Evolutionary conservation across 345 rosid species (phyloP).

Genomic region (Eucalyptus tenuipes): DNA sequence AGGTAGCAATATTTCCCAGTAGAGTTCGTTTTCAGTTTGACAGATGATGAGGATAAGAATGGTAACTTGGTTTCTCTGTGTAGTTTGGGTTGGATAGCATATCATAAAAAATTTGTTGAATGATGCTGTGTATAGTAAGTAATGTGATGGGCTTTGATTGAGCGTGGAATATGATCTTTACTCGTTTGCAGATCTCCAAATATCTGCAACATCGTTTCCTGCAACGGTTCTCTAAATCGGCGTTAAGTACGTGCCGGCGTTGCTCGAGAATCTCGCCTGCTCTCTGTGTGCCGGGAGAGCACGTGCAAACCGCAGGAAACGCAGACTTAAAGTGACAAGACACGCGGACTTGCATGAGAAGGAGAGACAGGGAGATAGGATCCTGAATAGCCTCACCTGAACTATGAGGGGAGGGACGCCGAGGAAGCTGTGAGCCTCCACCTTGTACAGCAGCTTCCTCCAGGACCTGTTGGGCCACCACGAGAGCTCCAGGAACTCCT

Average conservation of each 20-base stretch:
- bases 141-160: neutral
- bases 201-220: neutral
- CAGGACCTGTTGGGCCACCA: conserved; percentile 69
- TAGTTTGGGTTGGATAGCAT: neutral
- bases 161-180: neutral
- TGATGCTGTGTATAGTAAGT: neutral
- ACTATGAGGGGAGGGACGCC: conserved; percentile 83
- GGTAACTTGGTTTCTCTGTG: neutral
- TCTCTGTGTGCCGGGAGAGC: neutral
- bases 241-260: neutral
- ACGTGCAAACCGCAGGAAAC: neutral
- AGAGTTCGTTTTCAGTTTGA: neutral
- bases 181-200: neutral
- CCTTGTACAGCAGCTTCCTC: conserved; percentile 69
- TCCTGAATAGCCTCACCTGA: conserved; percentile 38
- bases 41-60: neutral
- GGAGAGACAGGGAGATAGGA: neutral
- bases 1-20: neutral
- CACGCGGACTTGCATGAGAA: neutral
- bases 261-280: neutral
- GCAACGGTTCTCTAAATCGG: neutral
- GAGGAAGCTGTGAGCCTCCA: conserved; percentile 56
- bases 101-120: neutral
- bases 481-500: conserved; percentile 45
- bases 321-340: neutral